Evolutionary conservation across 192 early-diverging fungal genomes (phyloP).

Genomic region (Umbelopsis ramanniana): DNA sequence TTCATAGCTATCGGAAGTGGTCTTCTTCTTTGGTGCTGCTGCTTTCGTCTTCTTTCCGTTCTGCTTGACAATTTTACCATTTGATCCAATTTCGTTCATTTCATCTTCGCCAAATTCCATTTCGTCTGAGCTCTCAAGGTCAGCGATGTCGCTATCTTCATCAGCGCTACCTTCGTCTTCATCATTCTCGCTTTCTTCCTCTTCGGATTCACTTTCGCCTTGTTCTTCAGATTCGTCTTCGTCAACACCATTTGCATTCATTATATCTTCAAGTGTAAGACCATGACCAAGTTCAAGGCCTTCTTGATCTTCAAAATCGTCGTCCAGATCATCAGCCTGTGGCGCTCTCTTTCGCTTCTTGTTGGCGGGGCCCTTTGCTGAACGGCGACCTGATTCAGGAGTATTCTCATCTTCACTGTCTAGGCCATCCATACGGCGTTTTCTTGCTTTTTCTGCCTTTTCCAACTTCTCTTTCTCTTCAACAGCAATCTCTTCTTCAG

Average conservation of each 20-base stretch:
- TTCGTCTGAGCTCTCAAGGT: constrained; percentile 50
- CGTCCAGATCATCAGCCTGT: constrained; percentile 72
- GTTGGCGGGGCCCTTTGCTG: constrained; percentile 27
- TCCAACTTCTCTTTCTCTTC: constrained; percentile 89
- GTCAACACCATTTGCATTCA: constrained; percentile 34
- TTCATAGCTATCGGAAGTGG: constrained; percentile 38
- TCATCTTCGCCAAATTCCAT: constrained; percentile 42
- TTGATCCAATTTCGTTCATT: constrained; percentile 47
- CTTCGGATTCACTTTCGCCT: constrained; percentile 29
- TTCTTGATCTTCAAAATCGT: constrained; percentile 62
- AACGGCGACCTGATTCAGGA: constrained; percentile 48
- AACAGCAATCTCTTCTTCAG: constrained; percentile 88
- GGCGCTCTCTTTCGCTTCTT: constrained; percentile 58
- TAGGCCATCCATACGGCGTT: constrained; percentile 85
- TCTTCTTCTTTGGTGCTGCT: not conserved
- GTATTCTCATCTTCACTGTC: constrained; percentile 64
- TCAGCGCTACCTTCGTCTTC: constrained; percentile 48
- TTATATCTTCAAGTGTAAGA: constrained; percentile 37
- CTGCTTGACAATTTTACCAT: constrained; percentile 21
- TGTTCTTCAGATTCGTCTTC: constrained; percentile 27
- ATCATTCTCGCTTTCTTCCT: constrained; percentile 46
- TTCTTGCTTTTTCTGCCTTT: constrained; percentile 78
- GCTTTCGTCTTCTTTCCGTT: not conserved
- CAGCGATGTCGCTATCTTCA: constrained; percentile 51
- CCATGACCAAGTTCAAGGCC: constrained; percentile 40